Percentiles rank a stretch among this genome's conserved stretches.
Evolutionary conservation across 2,329 filamentous ascomycete species (phyloP).

Genomic region (Colletotrichum tanaceti): DNA sequence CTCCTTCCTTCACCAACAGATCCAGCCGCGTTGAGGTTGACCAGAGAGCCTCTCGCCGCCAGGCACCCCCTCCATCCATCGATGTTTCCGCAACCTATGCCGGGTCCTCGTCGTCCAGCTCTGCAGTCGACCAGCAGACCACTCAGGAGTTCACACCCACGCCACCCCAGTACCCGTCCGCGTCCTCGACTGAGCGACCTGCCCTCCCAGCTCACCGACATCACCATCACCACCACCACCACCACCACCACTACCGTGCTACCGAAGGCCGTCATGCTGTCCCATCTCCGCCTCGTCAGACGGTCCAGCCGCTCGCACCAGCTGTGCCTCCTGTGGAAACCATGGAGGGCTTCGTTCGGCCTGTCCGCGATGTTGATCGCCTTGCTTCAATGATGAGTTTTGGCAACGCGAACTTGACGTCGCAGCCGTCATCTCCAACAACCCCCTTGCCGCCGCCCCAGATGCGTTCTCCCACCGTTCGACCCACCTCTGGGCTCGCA

Average conservation of each 20-base stretch:
- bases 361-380: conserved; percentile 83
- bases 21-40: conserved; percentile 66
- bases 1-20: conserved; percentile 65
- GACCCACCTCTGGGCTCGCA: conserved; percentile 63
- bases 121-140: conserved; percentile 52
- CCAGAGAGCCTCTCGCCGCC: conserved; percentile 75
- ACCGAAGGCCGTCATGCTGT: conserved; percentile 63
- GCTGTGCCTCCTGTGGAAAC: conserved; percentile 74
- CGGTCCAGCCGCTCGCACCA: conserved; percentile 74
- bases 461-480: conserved; percentile 66
- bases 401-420: conserved; percentile 75
- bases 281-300: conserved; percentile 62
- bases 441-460: conserved; percentile 81
- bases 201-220: conserved; percentile 66
- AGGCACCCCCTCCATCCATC: conserved; percentile 81
- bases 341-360: conserved; percentile 80
- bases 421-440: conserved; percentile 92
- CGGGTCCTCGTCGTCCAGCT: conserved; percentile 54
- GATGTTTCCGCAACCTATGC: conserved; percentile 61
- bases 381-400: conserved; percentile 84
- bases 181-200: conserved; percentile 78
- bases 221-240: conserved; percentile 61
- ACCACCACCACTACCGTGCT: conserved; percentile 63
- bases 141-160: conserved; percentile 70
- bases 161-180: conserved; percentile 70